Conservation (phyloP, 2,329 filamentous ascomycete genomes). For the Aspergillus pseudoterreus region DNA sequence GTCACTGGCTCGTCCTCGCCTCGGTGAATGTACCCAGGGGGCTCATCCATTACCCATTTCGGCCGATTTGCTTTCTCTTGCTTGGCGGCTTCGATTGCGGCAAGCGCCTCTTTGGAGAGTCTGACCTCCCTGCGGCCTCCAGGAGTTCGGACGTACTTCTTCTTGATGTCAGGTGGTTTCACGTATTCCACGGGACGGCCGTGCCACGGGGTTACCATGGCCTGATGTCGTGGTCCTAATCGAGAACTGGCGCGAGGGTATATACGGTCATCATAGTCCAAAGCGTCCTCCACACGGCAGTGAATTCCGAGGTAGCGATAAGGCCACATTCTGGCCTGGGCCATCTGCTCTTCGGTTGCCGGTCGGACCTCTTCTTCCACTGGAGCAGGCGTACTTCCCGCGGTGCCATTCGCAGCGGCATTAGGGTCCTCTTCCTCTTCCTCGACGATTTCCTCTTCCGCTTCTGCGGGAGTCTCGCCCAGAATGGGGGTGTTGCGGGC, state of each 20-base stretch:
- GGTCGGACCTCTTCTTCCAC: constrained; percentile 52
- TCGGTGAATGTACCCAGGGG: constrained; percentile 75
- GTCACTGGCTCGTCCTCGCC: constrained; percentile 69
- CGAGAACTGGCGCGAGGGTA: constrained; percentile 94
- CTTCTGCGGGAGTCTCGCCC: constrained; percentile 50
- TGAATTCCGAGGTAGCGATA: constrained; percentile 95
- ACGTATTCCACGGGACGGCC: constrained; percentile 86
- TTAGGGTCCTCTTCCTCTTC: constrained; percentile 69
- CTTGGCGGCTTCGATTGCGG: constrained; percentile 78
- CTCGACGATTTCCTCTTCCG: constrained; percentile 64
- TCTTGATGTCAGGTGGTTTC: constrained; percentile 82
- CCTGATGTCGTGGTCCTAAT: constrained; percentile 86
- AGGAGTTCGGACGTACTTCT: constrained; percentile 60
- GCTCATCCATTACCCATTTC: constrained; percentile 91
- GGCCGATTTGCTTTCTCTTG: constrained; percentile 75
- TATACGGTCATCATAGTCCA: constrained; percentile 96
- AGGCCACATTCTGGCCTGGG: constrained; percentile 91
- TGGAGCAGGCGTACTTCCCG: constrained; percentile 60
- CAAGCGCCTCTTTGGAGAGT: constrained; percentile 72
- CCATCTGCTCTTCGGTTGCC: constrained; percentile 79
- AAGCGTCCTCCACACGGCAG: constrained; percentile 87
- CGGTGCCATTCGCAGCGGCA: constrained; percentile 51
- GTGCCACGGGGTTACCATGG: constrained; percentile 78
- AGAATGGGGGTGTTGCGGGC: constrained; percentile 79
- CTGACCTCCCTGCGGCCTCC: constrained; percentile 72